Percentiles rank a stretch among this genome's conserved stretches.
Evolutionary conservation across 2,329 filamentous ascomycete genomes (phyloP).

Genomic region (Fusarium sp.): DNA sequence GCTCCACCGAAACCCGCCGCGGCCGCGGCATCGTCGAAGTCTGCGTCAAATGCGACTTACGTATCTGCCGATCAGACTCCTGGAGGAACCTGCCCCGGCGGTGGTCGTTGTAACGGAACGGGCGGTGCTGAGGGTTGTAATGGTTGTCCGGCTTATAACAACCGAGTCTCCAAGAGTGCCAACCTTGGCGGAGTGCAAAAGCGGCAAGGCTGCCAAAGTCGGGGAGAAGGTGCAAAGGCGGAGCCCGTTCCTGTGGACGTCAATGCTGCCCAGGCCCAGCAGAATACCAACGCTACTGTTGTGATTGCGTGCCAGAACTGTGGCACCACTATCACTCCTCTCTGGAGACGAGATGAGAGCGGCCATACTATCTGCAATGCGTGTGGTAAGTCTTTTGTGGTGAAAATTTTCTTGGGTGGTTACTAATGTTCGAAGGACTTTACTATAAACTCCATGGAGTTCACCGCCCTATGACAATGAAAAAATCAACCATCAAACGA

Average conservation of each 20-base stretch:
- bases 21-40: slow-evolving; percentile 55
- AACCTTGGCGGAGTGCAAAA: slow-evolving; percentile 72
- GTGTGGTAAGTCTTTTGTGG: slow-evolving; percentile 76
- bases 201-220: slow-evolving; percentile 52
- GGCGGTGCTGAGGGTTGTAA: slow-evolving; percentile 95
- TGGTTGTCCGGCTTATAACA: slow-evolving; percentile 97
- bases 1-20: slow-evolving; percentile 53
- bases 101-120: slow-evolving; percentile 94
- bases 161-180: slow-evolving; percentile 89
- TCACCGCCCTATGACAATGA: slow-evolving; percentile 97
- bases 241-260: slow-evolving; percentile 50
- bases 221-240: slow-evolving; percentile 37
- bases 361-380: slow-evolving; percentile 99
- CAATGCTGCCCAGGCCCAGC: slow-evolving; percentile 49
- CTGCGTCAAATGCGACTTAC: slow-evolving; percentile 70
- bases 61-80: slow-evolving; percentile 80
- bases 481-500: slow-evolving; percentile 96
- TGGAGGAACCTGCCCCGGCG: slow-evolving; percentile 92
- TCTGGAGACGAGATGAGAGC: slow-evolving; percentile 94
- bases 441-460: slow-evolving; percentile 97
- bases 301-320: slow-evolving; percentile 98
- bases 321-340: slow-evolving; percentile 92
- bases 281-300: slow-evolving; percentile 49
- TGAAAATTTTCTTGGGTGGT: neutral
- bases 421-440: slow-evolving; percentile 68